Conservation (phyloP, 2,329 filamentous ascomycete genomes). For the Aspergillus costaricaensis region DNA sequence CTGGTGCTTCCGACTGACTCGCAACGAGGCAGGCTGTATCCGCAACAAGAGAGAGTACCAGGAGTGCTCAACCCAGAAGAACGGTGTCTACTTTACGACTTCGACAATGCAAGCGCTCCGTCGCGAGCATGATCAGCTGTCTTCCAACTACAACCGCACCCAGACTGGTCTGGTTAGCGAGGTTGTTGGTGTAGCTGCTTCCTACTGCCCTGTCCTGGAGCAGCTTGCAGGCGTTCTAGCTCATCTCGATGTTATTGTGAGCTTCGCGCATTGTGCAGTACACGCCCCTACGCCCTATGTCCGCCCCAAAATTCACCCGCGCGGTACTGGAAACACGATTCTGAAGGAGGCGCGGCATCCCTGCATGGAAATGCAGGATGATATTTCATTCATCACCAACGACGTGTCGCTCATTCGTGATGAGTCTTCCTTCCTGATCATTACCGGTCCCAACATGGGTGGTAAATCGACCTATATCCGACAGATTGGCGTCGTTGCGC, state of each 20-base stretch:
- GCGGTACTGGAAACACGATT: constrained; percentile 83
- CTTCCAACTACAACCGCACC: constrained; percentile 91
- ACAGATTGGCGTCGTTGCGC: constrained; percentile 91
- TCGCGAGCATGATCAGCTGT: constrained; percentile 90
- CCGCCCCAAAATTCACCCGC: constrained; percentile 83
- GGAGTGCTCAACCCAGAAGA: constrained; percentile 98
- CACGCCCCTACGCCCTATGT: constrained; percentile 92
- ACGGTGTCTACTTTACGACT: constrained; percentile 97
- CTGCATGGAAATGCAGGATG: constrained; percentile 98
- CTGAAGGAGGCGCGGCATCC: constrained; percentile 94
- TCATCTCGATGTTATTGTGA: constrained; percentile 92
- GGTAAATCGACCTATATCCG: constrained; percentile 98
- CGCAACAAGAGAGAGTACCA: constrained; percentile 87
- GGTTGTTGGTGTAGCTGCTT: constrained; percentile 89
- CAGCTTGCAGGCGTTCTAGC: constrained; percentile 83
- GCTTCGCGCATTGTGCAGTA: constrained; percentile 88
- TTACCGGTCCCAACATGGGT: constrained; percentile 98
- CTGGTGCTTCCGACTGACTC: constrained; percentile 92
- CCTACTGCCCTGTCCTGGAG: constrained; percentile 91
- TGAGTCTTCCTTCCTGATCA: constrained; percentile 87
- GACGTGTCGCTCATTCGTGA: constrained; percentile 80
- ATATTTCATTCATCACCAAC: constrained; percentile 98
- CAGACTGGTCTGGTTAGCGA: constrained; percentile 89
- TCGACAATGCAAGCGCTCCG: constrained; percentile 75
- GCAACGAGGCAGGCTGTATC: constrained; percentile 88